Evolutionary conservation across 78 protist species (phyloP).

Genomic region (Kipferlia bialata): DNA sequence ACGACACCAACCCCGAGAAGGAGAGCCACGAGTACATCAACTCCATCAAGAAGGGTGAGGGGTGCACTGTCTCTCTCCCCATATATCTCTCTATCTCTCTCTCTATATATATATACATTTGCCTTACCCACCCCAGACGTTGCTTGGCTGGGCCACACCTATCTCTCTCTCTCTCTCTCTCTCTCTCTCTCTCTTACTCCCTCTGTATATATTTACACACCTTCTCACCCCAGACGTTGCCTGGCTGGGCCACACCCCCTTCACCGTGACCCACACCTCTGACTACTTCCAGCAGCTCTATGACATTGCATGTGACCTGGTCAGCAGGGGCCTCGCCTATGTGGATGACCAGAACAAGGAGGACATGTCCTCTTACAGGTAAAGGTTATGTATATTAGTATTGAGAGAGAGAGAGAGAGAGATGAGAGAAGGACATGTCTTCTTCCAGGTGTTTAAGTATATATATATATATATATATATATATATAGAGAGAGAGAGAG

Average conservation of each 20-base stretch:
- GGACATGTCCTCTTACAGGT: slow-evolving; percentile 39
- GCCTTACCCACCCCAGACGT: no score
- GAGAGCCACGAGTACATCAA: slow-evolving; percentile 77
- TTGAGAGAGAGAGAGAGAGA: no score
- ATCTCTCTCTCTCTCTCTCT: not conserved
- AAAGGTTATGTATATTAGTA: no score
- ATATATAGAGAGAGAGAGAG: no score
- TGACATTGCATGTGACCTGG: slow-evolving; percentile 75
- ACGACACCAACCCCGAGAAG: slow-evolving; percentile 96
- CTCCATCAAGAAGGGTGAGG: slow-evolving; percentile 52
- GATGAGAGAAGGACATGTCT: no score
- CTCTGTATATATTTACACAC: no score
- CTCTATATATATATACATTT: no score
- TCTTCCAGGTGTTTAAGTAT: no score
- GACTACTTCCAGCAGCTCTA: slow-evolving; percentile 77
- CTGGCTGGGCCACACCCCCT: slow-evolving; percentile 82
- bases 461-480: no score
- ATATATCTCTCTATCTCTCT: no score
- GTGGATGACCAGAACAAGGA: slow-evolving; percentile 68
- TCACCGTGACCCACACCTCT: slow-evolving; percentile 65
- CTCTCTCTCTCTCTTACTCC: not conserved
- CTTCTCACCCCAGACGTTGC: no score
- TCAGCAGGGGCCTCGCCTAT: slow-evolving; percentile 73
- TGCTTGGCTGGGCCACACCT: slow-evolving; percentile 17
- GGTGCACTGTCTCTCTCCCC: no score